Conservation (phyloP, 495 filamentous ascomycete species). For the Trichoderma gamsii region DNA sequence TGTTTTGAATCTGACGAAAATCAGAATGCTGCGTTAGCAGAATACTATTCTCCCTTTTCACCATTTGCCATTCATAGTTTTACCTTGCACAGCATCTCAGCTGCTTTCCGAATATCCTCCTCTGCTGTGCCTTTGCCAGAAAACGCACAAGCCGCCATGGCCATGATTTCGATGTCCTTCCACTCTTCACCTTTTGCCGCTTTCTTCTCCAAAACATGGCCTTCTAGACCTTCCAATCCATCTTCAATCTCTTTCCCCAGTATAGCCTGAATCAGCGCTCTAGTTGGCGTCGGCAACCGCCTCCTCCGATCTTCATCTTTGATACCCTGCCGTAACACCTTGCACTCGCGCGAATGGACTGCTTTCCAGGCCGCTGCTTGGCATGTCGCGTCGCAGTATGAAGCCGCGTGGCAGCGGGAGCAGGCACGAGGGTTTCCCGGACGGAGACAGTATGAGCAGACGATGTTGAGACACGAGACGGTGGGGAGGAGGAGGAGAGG, state of each 20-base stretch:
- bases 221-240: slow-evolving; percentile 27
- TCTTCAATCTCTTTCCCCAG: slow-evolving; percentile 23
- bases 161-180: slow-evolving; percentile 41
- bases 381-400: slow-evolving; percentile 50
- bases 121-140: slow-evolving; percentile 25
- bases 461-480: slow-evolving; percentile 26
- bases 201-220: slow-evolving; percentile 32
- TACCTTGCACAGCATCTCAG: slow-evolving; percentile 39
- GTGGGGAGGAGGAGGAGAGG: slow-evolving; percentile 42
- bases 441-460: slow-evolving; percentile 40
- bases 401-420: slow-evolving; percentile 40
- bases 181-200: background rate
- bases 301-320: slow-evolving; percentile 21
- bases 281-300: slow-evolving; percentile 41
- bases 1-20: slow-evolving; percentile 36
- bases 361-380: slow-evolving; percentile 52
- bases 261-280: slow-evolving; percentile 41
- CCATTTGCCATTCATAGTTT: background rate
- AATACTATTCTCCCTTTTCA: slow-evolving; percentile 12
- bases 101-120: slow-evolving; percentile 27
- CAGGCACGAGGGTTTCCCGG: slow-evolving; percentile 35
- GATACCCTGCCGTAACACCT: slow-evolving; percentile 29
- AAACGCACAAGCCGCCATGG: slow-evolving; percentile 37
- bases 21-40: background rate
- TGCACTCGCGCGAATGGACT: slow-evolving; percentile 48